phyloP scores from a whole-genome alignment of 148 eudicot genomes.

The Amaranthus cruentus region DNA sequence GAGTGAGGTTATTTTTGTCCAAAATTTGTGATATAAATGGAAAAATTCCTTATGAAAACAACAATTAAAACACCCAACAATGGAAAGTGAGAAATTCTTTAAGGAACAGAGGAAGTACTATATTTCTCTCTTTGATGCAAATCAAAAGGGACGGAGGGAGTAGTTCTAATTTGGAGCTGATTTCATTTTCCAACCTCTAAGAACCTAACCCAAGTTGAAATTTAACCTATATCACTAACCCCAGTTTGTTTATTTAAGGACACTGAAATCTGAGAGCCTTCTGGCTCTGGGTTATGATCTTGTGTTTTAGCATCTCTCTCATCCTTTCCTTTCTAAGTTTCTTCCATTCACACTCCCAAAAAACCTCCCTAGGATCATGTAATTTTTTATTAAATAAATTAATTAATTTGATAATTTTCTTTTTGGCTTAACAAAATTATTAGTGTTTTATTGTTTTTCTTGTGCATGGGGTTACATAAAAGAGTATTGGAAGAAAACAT shows the following conservation, averaged over 20 bases:
- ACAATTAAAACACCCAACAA: no score
- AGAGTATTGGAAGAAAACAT: constrained; percentile 2
- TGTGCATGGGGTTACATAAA: constrained; percentile 37
- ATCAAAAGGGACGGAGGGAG: no score
- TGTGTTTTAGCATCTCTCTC: constrained; percentile 12
- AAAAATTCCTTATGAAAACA: no score
- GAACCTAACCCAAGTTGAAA: constrained; percentile 51
- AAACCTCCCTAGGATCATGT: no score
- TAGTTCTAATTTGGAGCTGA: constrained; percentile 39
- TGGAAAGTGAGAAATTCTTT: no score
- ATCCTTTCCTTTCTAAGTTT: not conserved
- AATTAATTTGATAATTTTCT: constrained; percentile 1
- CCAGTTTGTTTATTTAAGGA: constrained; percentile 61
- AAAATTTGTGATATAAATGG: no score
- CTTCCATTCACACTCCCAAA: no score
- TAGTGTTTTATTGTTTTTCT: not conserved
- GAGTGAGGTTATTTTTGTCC: no score
- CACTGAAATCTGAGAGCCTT: constrained; percentile 30
- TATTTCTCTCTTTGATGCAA: no score
- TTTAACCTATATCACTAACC: constrained; percentile 38
- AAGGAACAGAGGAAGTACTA: no score
- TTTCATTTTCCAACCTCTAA: constrained; percentile 33
- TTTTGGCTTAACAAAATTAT: not conserved
- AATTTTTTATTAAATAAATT: no score
- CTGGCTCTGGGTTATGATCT: constrained; percentile 39